phyloP scores from a whole-genome alignment of 768 basidiomycete genomes.

The Lactarius hengduanensis region DNA sequence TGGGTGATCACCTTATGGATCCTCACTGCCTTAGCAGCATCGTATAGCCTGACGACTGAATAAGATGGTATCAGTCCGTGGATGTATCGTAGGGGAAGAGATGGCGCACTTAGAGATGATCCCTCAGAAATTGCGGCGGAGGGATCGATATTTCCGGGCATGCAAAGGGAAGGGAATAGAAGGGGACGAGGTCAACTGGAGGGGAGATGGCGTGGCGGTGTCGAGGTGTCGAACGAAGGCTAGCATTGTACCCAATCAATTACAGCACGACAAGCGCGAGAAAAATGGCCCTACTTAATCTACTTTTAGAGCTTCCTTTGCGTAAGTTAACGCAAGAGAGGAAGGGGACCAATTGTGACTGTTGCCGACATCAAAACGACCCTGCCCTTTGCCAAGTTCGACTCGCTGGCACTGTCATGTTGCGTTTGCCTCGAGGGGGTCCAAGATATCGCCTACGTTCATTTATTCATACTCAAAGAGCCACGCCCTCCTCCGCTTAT shows the following conservation, averaged over 20 bases:
- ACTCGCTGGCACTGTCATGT: neutral
- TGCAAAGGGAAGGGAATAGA: neutral
- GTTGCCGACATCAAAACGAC: too few relatives aligned
- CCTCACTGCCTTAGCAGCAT: slow-evolving; percentile 8
- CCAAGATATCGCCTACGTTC: neutral
- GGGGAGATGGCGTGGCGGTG: neutral
- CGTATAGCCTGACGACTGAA: slow-evolving; percentile 14
- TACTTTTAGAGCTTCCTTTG: too few relatives aligned
- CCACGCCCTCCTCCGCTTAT: slow-evolving; percentile 49
- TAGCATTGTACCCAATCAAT: neutral
- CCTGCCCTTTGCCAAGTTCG: neutral
- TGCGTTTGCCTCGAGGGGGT: neutral
- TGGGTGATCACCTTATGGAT: slow-evolving; percentile 12
- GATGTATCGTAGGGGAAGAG: neutral
- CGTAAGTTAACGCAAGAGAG: too few relatives aligned
- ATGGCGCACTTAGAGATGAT: slow-evolving; percentile 4
- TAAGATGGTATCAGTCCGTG: neutral
- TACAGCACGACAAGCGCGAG: slow-evolving; percentile 12
- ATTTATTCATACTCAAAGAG: slow-evolving; percentile 19
- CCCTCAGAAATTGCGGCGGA: neutral
- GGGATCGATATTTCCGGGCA: slow-evolving; percentile 7
- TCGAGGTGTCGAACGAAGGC: neutral
- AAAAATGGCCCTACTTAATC: slow-evolving; percentile 1
- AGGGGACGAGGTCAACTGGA: neutral
- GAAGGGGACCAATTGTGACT: too few relatives aligned